phyloP scores from a whole-genome alignment of 192 early-diverging fungal genomes.

The Entophlyctis helioformis region DNA sequence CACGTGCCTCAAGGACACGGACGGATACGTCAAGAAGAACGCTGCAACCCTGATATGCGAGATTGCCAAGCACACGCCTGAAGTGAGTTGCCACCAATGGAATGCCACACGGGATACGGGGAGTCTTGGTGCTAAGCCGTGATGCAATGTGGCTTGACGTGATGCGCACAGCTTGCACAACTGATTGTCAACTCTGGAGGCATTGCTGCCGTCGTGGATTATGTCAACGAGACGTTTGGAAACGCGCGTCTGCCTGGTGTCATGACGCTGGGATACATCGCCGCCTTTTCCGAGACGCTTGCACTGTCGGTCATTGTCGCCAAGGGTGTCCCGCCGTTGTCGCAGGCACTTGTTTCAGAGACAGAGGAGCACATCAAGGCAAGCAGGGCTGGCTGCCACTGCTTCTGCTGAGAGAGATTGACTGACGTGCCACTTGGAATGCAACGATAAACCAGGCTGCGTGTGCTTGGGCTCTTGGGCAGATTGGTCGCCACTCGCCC shows the following conservation, averaged over 20 bases:
- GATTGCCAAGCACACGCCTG: constrained; percentile 47
- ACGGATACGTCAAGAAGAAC: constrained; percentile 37
- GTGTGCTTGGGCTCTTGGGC: constrained; percentile 43
- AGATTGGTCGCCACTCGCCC: constrained; percentile 46
- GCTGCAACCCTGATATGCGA: constrained; percentile 44
- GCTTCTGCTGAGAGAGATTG: too few relatives aligned
- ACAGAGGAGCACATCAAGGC: constrained; percentile 43
- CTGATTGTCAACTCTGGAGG: constrained; percentile 46
- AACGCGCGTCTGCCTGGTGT: constrained; percentile 42
- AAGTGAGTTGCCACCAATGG: constrained; percentile 13
- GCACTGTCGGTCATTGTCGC: constrained; percentile 44
- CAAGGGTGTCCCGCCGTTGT: constrained; percentile 35
- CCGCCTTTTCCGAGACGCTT: constrained; percentile 46
- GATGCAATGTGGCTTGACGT: too few relatives aligned
- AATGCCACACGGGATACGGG: too few relatives aligned
- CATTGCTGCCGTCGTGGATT: constrained; percentile 44
- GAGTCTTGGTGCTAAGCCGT: too few relatives aligned
- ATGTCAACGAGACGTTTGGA: constrained; percentile 33
- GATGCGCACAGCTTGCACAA: constrained; percentile 49
- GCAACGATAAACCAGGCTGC: constrained; percentile 29
- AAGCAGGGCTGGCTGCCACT: too few relatives aligned
- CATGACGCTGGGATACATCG: constrained; percentile 48
- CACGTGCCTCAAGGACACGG: constrained; percentile 36
- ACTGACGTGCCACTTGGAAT: too few relatives aligned
- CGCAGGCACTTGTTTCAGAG: constrained; percentile 33